Evolutionary conservation across 108 stramenopile genomes (phyloP).

Genomic region (Seminavis robusta): DNA sequence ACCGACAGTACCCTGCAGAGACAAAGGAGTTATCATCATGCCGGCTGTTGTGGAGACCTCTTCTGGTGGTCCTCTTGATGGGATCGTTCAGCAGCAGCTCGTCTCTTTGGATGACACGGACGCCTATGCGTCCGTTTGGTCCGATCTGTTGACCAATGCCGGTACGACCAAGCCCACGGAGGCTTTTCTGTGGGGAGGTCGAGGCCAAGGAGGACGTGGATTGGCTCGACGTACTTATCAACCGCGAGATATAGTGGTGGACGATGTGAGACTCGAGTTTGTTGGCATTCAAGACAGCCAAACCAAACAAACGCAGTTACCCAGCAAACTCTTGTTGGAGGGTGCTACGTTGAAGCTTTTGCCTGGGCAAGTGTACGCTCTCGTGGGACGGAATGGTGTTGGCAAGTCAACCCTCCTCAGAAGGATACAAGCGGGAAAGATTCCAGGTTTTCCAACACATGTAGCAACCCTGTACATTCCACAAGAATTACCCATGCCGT

Average conservation of each 20-base stretch:
- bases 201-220: conserved; percentile 75
- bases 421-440: conserved; percentile 57
- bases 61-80: no score
- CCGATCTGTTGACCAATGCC: conserved; percentile 34
- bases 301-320: conserved; percentile 24
- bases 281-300: no score
- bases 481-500: conserved; percentile 42
- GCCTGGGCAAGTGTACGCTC: conserved; percentile 53
- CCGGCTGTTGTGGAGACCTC: not conserved
- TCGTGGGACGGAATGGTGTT: conserved; percentile 64
- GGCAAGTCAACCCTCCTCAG: conserved; percentile 69
- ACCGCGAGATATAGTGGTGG: conserved; percentile 60
- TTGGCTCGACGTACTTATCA: conserved; percentile 60
- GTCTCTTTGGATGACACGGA: conserved; percentile 65
- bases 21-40: no score
- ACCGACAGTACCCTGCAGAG: no score
- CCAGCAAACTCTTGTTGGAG: conserved; percentile 47
- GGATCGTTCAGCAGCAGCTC: conserved; percentile 43
- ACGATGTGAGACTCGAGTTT: conserved; percentile 62
- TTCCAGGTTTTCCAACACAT: conserved; percentile 76
- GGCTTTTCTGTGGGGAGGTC: conserved; percentile 56
- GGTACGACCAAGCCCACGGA: not conserved
- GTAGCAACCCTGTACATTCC: conserved; percentile 59
- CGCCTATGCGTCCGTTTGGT: conserved; percentile 63
- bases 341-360: conserved; percentile 67